Evolutionary conservation across 2,329 filamentous ascomycete genomes (phyloP).

Genomic region (Cytospora leucostoma): DNA sequence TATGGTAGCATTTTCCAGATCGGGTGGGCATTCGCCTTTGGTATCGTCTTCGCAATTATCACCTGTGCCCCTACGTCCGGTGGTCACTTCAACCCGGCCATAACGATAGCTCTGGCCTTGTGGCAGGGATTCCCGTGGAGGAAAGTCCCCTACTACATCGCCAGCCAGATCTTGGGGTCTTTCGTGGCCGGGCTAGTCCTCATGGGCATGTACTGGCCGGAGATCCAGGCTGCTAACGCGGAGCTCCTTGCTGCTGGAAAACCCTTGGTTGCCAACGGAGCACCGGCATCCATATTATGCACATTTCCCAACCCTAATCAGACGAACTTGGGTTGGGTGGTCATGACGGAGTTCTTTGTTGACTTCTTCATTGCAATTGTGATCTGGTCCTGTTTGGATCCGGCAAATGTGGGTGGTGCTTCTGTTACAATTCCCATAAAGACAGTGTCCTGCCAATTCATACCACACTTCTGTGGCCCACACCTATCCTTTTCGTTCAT

Average conservation of each 20-base stretch:
- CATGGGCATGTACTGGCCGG: slow-evolving; percentile 57
- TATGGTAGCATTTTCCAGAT: slow-evolving; percentile 56
- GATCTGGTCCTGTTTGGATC: slow-evolving; percentile 60
- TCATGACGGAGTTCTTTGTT: slow-evolving; percentile 62
- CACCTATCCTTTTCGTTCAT: background rate
- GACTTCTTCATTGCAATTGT: slow-evolving; percentile 57
- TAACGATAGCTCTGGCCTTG: slow-evolving; percentile 47
- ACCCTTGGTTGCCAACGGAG: slow-evolving; percentile 42
- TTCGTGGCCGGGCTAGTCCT: slow-evolving; percentile 58
- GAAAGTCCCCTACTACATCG: slow-evolving; percentile 59
- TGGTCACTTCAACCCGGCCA: slow-evolving; percentile 57
- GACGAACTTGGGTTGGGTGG: slow-evolving; percentile 56
- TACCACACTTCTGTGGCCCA: no score
- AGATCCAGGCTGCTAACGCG: slow-evolving; percentile 39
- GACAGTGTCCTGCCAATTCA: background rate
- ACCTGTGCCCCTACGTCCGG: slow-evolving; percentile 55
- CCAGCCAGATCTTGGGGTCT: slow-evolving; percentile 57
- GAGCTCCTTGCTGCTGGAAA: slow-evolving; percentile 41
- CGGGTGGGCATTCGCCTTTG: slow-evolving; percentile 56
- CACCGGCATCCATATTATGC: slow-evolving; percentile 57
- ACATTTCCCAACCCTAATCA: slow-evolving; percentile 53
- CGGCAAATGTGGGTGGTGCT: slow-evolving; percentile 47
- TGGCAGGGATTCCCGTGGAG: slow-evolving; percentile 62
- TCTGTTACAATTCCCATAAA: no score
- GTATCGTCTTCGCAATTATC: slow-evolving; percentile 61